Evolutionary conservation across 176 grass and related monocot genomes (phyloP).

Genomic region (Thinopyrum elongatum): DNA sequence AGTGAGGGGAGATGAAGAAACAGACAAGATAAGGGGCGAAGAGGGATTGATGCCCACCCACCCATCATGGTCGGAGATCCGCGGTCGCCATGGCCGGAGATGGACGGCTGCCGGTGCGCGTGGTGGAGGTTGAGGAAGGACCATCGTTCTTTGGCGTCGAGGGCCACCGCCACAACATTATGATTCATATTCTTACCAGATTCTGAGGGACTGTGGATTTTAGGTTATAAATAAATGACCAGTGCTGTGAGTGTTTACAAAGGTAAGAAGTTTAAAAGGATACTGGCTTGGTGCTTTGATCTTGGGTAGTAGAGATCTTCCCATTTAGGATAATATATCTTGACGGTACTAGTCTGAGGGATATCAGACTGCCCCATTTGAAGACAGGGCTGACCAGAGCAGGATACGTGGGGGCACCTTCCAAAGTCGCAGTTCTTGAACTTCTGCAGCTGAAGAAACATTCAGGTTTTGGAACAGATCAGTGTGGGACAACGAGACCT

Average conservation of each 20-base stretch:
- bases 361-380: not conserved
- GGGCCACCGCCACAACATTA: not conserved
- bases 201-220: no score
- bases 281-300: not conserved
- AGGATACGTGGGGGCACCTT: constrained; percentile 4
- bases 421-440: constrained; percentile 12
- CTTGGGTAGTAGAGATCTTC: no score
- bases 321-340: not conserved
- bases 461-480: not conserved
- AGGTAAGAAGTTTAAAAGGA: not conserved
- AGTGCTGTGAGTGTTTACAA: not conserved
- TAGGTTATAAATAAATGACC: no score
- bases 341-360: not conserved
- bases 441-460: not conserved
- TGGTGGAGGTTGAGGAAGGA: no score
- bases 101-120: no score
- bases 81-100: no score
- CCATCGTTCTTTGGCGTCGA: no score
- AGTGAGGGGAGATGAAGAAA: no score
- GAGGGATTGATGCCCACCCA: no score
- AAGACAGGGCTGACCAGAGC: not conserved
- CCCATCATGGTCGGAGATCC: no score
- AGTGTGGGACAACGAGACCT: not conserved
- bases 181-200: not conserved
- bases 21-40: no score